Conservation (phyloP, 495 filamentous ascomycete genomes). For the Xylaria curta region DNA sequence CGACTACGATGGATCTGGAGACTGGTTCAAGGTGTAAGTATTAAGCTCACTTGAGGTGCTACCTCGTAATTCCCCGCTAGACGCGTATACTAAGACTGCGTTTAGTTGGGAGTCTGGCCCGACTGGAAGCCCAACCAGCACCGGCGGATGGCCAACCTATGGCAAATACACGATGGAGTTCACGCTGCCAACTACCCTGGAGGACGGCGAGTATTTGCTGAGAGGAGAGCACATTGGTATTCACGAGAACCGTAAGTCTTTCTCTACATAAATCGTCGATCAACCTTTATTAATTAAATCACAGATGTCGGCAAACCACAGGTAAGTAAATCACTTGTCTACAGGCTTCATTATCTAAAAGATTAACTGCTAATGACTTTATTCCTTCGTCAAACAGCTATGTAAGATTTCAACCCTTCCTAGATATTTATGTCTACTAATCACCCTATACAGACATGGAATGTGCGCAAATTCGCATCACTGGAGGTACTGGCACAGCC, state of each 20-base stretch:
- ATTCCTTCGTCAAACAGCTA: conserved; percentile 28
- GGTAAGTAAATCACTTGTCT: neutral
- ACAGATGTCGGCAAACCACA: conserved; percentile 34
- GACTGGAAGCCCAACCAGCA: conserved; percentile 36
- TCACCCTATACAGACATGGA: conserved; percentile 40
- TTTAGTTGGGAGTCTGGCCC: conserved; percentile 41
- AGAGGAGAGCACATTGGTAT: conserved; percentile 63
- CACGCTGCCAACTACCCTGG: conserved; percentile 54
- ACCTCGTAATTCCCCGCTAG: neutral
- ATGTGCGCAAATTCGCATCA: conserved; percentile 62
- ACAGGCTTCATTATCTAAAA: neutral
- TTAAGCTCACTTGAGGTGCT: neutral
- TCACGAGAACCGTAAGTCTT: conserved; percentile 48
- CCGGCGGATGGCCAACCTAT: conserved; percentile 46
- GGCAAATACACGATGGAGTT: conserved; percentile 53
- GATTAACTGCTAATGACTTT: neutral
- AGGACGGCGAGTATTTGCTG: conserved; percentile 62
- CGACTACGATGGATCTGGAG: conserved; percentile 55
- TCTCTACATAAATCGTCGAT: neutral
- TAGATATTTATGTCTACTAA: neutral
- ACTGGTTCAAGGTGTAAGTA: conserved; percentile 61
- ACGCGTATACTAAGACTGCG: neutral
- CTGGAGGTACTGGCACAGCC: conserved; percentile 49
- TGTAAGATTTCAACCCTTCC: conserved; percentile 18
- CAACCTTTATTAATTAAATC: conserved; percentile 16